phyloP scores from a whole-genome alignment of 2,329 filamentous ascomycete genomes.

The Gnomoniopsis smithogilvyi region DNA sequence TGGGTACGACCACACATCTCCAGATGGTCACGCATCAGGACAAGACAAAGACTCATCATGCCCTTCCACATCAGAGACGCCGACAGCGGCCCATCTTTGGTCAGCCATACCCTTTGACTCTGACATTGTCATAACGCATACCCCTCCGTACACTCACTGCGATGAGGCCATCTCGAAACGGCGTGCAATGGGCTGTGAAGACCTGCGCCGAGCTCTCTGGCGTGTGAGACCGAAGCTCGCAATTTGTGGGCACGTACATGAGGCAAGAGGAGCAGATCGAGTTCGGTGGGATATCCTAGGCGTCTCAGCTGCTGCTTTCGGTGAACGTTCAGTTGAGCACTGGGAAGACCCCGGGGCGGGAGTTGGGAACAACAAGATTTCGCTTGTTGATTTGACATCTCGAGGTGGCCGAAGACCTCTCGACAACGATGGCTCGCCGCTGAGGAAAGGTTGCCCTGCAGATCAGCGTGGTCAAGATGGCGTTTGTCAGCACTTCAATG shows the following conservation, averaged over 20 bases:
- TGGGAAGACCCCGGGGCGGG: slow-evolving; percentile 60
- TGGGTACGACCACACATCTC: slow-evolving; percentile 43
- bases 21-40: background rate
- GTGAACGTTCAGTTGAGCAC: slow-evolving; percentile 37
- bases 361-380: slow-evolving; percentile 56
- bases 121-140: slow-evolving; percentile 70
- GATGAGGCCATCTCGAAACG: slow-evolving; percentile 43
- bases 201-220: slow-evolving; percentile 54
- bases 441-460: background rate
- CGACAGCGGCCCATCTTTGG: slow-evolving; percentile 46
- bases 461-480: background rate
- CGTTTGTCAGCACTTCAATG: background rate
- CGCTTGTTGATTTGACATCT: slow-evolving; percentile 58
- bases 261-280: slow-evolving; percentile 60
- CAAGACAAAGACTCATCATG: slow-evolving; percentile 9
- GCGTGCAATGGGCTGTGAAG: slow-evolving; percentile 55
- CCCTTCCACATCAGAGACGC: background rate
- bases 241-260: slow-evolving; percentile 72
- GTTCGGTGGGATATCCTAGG: slow-evolving; percentile 56
- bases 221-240: slow-evolving; percentile 60
- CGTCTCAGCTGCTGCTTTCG: slow-evolving; percentile 35
- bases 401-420: slow-evolving; percentile 37
- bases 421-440: slow-evolving; percentile 42
- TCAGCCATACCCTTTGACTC: slow-evolving; percentile 55
- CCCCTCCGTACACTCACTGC: slow-evolving; percentile 58